phyloP scores from a whole-genome alignment of 306 rosid species.

The Medicago ruthenica region DNA sequence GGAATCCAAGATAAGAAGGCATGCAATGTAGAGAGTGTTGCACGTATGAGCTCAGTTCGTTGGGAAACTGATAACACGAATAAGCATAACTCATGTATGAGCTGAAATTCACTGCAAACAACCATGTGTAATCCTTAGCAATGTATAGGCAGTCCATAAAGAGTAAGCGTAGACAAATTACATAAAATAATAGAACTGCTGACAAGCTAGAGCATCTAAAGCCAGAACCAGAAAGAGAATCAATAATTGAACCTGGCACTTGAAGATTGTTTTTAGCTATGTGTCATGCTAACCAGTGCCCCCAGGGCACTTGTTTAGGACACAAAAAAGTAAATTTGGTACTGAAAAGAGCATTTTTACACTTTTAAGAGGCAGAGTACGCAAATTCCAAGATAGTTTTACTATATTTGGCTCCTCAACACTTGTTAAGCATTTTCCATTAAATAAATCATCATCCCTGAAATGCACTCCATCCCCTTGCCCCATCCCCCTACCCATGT shows the following conservation, averaged over 20 bases:
- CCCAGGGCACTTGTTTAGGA: too few species aligned
- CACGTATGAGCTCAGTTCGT: conserved; percentile 89
- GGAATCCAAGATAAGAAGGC: conserved; percentile 99
- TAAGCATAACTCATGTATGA: conserved; percentile 96
- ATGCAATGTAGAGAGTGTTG: conserved; percentile 91
- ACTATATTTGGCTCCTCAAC: too few species aligned
- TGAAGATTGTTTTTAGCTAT: neutral
- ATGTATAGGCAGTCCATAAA: neutral
- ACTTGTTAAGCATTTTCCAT: too few species aligned
- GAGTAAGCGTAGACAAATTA: neutral
- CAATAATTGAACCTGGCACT: conserved; percentile 2
- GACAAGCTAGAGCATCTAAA: conserved; percentile 1
- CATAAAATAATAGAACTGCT: neutral
- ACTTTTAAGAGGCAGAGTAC: too few species aligned
- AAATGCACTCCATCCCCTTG: neutral
- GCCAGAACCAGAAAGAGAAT: conserved; percentile 9
- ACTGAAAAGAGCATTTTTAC: too few species aligned
- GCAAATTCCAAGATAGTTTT: too few species aligned
- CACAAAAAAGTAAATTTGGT: too few species aligned
- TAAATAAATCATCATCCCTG: neutral
- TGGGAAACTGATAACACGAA: conserved; percentile 94
- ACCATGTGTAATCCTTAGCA: conserved; percentile 47
- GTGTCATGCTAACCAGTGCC: neutral
- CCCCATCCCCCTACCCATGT: neutral
- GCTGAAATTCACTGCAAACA: conserved; percentile 92